These are phyloP conservation scores for Elsinoe perseae DNA, from an alignment of 2,329 filamentous ascomycete species.

Conservation along the genomic window DNA sequence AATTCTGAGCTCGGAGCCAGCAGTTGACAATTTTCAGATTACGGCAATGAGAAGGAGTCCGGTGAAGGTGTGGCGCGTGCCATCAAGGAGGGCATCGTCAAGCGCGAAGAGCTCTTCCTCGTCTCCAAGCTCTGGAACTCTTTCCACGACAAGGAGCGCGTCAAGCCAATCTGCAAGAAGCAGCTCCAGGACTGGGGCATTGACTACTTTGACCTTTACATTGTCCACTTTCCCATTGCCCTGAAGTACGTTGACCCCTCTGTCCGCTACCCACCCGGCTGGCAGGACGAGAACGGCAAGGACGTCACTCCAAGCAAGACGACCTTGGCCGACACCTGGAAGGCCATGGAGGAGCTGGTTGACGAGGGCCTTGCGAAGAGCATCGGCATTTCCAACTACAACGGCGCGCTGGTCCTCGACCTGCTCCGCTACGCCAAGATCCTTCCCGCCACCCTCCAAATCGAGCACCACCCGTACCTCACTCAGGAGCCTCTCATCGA, in stretches of 20 bases:
- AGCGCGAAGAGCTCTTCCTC: constrained; percentile 82
- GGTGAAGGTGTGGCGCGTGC: constrained; percentile 70
- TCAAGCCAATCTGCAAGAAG: constrained; percentile 66
- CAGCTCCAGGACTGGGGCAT: constrained; percentile 76
- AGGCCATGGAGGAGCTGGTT: constrained; percentile 68
- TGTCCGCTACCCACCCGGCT: constrained; percentile 72
- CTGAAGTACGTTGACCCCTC: constrained; percentile 77
- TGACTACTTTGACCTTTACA: constrained; percentile 84
- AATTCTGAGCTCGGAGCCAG: neutral
- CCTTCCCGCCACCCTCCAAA: constrained; percentile 69
- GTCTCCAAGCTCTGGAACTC: constrained; percentile 91
- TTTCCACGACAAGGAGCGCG: constrained; percentile 73
- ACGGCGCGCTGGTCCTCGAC: constrained; percentile 68
- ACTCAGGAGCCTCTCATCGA: constrained; percentile 64
- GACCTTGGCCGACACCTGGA: constrained; percentile 73
- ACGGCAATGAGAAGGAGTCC: constrained; percentile 73
- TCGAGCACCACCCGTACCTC: constrained; percentile 86
- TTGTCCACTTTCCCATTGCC: constrained; percentile 83
- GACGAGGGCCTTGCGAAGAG: constrained; percentile 59
- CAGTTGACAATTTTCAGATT: constrained; percentile 47
- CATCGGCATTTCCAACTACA: constrained; percentile 81
- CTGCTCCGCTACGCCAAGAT: constrained; percentile 69
- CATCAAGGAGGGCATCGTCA: constrained; percentile 72
- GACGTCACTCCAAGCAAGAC: constrained; percentile 56
- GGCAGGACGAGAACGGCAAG: constrained; percentile 57